phyloP scores from a whole-genome alignment of 1,284 basidiomycete species.

The Moesziomyces sp. region DNA sequence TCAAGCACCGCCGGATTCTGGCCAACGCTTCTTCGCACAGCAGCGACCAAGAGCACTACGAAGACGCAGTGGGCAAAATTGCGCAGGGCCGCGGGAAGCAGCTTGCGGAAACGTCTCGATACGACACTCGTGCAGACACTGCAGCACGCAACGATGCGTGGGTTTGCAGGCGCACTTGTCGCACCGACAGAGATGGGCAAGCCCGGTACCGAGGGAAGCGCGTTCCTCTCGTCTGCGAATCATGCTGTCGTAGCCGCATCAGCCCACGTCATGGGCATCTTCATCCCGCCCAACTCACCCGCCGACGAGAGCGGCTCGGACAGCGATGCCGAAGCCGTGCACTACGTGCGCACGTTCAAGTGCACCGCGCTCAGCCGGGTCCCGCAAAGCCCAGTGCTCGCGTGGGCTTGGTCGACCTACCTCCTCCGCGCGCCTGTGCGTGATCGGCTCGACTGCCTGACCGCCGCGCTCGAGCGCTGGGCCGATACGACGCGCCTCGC shows the following conservation, averaged over 20 bases:
- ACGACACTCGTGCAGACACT: slow-evolving; percentile 12
- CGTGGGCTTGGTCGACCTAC: slow-evolving; percentile 14
- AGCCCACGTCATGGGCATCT: neutral
- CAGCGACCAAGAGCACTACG: neutral
- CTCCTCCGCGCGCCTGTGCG: neutral
- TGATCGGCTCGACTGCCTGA: slow-evolving; percentile 7
- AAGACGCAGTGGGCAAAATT: slow-evolving; percentile 2
- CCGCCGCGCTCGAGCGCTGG: slow-evolving; percentile 17
- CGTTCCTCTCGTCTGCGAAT: slow-evolving; percentile 8
- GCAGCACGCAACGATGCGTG: neutral
- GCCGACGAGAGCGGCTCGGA: neutral
- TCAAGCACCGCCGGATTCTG: slow-evolving; percentile 15
- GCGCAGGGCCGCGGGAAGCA: neutral
- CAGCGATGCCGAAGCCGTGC: neutral
- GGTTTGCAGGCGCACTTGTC: slow-evolving; percentile 1
- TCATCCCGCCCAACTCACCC: neutral
- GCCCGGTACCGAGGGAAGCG: slow-evolving; percentile 16
- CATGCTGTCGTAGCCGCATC: slow-evolving; percentile 15
- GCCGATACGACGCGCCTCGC: slow-evolving; percentile 8
- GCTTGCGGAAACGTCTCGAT: slow-evolving; percentile 8
- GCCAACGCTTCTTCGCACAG: slow-evolving; percentile 4
- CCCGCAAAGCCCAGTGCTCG: slow-evolving; percentile 19
- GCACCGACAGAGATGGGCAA: slow-evolving; percentile 11
- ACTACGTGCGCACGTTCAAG: neutral
- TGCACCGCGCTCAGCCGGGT: slow-evolving; percentile 2